phyloP scores from a whole-genome alignment of 1,139 yeast genomes.

The Blastobotrys petasosporus region DNA sequence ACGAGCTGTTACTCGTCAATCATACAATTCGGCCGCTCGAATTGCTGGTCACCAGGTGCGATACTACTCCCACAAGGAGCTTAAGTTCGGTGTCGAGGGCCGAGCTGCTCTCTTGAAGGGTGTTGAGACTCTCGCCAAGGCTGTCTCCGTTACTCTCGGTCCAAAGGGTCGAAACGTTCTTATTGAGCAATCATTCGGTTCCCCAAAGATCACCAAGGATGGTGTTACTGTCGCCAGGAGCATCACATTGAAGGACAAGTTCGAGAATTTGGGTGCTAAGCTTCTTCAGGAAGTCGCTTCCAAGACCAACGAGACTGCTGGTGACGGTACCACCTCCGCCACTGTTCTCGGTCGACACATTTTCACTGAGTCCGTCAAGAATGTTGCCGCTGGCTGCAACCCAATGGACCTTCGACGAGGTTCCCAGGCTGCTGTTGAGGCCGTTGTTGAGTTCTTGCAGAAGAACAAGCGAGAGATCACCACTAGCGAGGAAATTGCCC shows the following conservation, averaged over 20 bases:
- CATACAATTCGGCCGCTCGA: conserved; percentile 20
- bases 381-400: conserved; percentile 99
- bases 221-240: conserved; percentile 98
- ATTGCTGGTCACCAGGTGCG: conserved; percentile 23
- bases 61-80: conserved; percentile 73
- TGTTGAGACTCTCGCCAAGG: conserved; percentile 94
- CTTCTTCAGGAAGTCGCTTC: conserved; percentile 96
- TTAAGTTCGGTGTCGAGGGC: conserved; percentile 97
- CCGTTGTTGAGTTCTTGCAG: conserved; percentile 84
- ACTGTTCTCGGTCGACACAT: conserved; percentile 96
- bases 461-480: conserved; percentile 94
- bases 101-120: conserved; percentile 95
- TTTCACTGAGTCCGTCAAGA: conserved; percentile 94
- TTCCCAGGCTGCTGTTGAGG: conserved; percentile 97
- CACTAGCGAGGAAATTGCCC: conserved; percentile 95
- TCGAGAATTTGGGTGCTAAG: conserved; percentile 96
- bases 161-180: conserved; percentile 98
- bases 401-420: conserved; percentile 99
- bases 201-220: conserved; percentile 98
- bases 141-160: conserved; percentile 94
- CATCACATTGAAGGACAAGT: conserved; percentile 80
- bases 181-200: conserved; percentile 94
- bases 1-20: conserved; percentile 24
- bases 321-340: conserved; percentile 99
- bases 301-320: conserved; percentile 97